Evolutionary conservation across 495 filamentous ascomycete species (phyloP).

Genomic region (Cryomyces minteri): DNA sequence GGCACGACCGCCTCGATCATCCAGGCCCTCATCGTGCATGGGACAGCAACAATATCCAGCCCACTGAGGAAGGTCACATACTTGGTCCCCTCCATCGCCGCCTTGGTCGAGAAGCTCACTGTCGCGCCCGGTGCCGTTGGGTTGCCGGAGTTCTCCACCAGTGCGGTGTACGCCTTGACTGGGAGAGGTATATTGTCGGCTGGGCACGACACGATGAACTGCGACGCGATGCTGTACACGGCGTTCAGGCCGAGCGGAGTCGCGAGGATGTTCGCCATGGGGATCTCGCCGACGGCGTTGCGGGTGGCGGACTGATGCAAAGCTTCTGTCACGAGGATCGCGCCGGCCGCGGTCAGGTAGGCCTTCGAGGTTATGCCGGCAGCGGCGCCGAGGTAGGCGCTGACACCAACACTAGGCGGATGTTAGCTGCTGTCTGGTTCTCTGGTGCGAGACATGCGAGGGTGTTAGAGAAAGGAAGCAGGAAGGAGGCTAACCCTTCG

Average conservation of each 20-base stretch:
- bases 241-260: conserved; percentile 32
- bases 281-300: conserved; percentile 23
- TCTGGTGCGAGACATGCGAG: too few species aligned
- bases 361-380: conserved; percentile 28
- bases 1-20: conserved; percentile 1
- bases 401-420: conserved; percentile 14
- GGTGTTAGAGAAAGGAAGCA: too few species aligned
- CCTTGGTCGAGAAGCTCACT: too few species aligned
- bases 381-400: conserved; percentile 34
- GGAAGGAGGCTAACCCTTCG: too few species aligned
- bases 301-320: conserved; percentile 37
- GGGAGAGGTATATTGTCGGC: conserved; percentile 28
- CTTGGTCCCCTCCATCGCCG: too few species aligned
- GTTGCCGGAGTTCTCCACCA: too few species aligned
- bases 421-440: too few species aligned
- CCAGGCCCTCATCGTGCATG: neutral
- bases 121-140: too few species aligned
- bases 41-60: neutral
- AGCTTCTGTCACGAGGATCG: conserved; percentile 37
- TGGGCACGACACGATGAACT: conserved; percentile 37
- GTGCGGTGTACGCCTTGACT: conserved; percentile 28
- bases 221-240: conserved; percentile 36
- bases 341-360: conserved; percentile 35
- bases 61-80: conserved; percentile 2
- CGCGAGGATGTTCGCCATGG: conserved; percentile 34